phyloP scores from a whole-genome alignment of 345 rosid genomes.

The Bruguiera parviflora region DNA sequence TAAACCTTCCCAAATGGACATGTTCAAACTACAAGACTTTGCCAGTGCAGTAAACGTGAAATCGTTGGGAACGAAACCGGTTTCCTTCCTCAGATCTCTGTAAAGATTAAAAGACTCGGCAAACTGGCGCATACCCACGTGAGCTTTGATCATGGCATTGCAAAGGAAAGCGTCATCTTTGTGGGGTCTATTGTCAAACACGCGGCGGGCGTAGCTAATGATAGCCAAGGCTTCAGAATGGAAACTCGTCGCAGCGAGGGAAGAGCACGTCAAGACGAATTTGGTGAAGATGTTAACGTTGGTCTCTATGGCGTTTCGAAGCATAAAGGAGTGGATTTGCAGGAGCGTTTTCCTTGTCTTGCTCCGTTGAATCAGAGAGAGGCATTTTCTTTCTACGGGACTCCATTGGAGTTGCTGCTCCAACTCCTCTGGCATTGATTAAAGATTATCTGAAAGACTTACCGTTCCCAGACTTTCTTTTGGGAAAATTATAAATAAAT shows the following conservation, averaged over 20 bases:
- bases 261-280: conserved; percentile 39
- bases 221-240: conserved; percentile 19
- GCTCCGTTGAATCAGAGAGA: conserved; percentile 44
- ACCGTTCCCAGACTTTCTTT: no score
- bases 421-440: not conserved
- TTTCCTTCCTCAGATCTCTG: conserved; percentile 39
- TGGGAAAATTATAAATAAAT: no score
- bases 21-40: conserved; percentile 43
- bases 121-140: conserved; percentile 38
- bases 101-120: conserved; percentile 46
- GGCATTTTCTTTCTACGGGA: conserved; percentile 49
- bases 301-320: conserved; percentile 49
- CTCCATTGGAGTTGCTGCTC: conserved; percentile 30
- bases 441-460: no score
- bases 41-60: conserved; percentile 54
- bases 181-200: conserved; percentile 51
- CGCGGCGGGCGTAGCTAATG: conserved; percentile 44
- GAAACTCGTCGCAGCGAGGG: conserved; percentile 8
- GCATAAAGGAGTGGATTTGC: conserved; percentile 65
- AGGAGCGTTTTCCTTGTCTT: conserved; percentile 34
- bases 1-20: conserved; percentile 44
- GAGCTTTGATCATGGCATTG: conserved; percentile 66
- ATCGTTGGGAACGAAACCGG: conserved; percentile 52
- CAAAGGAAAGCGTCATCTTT: conserved; percentile 56
- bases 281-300: conserved; percentile 61